Evolutionary conservation across 2,329 filamentous ascomycete species (phyloP).

Genomic region (Ophiostoma piceae): DNA sequence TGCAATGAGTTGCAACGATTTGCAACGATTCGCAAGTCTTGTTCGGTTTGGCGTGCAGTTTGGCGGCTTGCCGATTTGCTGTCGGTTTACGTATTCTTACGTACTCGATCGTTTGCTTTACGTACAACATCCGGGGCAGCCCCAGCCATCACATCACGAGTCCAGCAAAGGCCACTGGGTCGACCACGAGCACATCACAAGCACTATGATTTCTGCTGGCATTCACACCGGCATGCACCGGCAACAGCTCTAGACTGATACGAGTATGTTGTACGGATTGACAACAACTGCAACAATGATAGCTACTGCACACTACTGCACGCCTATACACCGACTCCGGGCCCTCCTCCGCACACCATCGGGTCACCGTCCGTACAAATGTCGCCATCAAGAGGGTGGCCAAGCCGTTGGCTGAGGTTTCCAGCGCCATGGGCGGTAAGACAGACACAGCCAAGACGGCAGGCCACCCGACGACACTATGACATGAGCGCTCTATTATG

Average conservation of each 20-base stretch:
- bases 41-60: constrained; percentile 10
- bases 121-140: constrained; percentile 21
- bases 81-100: constrained; percentile 22
- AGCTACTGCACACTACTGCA: neutral
- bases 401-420: neutral
- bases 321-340: neutral
- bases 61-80: neutral
- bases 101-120: constrained; percentile 20
- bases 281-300: neutral
- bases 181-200: neutral
- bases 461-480: neutral
- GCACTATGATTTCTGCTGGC: neutral
- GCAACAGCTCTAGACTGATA: neutral
- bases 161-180: neutral
- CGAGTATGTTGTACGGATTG: neutral
- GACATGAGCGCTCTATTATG: neutral
- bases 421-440: neutral
- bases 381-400: constrained; percentile 8
- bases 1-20: neutral
- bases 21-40: constrained; percentile 4
- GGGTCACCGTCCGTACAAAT: constrained; percentile 4
- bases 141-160: constrained; percentile 26
- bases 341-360: neutral
- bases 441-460: neutral
- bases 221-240: neutral